Percentiles rank a stretch among this genome's conserved stretches.
phyloP scores from a whole-genome alignment of 306 rosid genomes.

The Fragaria ananassa region DNA sequence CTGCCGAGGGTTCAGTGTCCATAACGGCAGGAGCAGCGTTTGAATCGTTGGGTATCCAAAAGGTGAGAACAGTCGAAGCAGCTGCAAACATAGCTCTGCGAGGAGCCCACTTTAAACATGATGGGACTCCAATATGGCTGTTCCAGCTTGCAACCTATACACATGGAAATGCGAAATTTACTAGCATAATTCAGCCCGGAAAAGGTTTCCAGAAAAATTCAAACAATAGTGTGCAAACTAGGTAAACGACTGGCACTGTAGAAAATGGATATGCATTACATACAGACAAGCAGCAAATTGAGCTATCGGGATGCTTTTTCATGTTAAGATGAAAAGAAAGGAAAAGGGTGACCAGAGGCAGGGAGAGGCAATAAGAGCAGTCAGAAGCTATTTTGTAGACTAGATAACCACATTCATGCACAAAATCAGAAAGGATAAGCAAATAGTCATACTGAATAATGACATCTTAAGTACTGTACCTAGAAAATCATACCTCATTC shows the following conservation, averaged over 20 bases:
- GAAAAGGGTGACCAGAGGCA: not conserved
- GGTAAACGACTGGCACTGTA: not conserved
- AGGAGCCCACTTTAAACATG: slow-evolving; percentile 94
- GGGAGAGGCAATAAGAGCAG: not conserved
- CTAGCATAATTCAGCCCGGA: not conserved
- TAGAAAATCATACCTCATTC: slow-evolving; percentile 59
- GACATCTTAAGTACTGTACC: not conserved
- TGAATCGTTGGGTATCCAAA: slow-evolving; percentile 75
- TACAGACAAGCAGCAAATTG: not conserved
- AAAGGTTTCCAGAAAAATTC: not conserved
- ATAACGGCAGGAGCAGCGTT: slow-evolving; percentile 34
- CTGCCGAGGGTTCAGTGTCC: slow-evolving; percentile 31
- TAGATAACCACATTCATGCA: not conserved
- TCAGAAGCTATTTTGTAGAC: not conserved
- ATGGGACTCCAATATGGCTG: slow-evolving; percentile 80
- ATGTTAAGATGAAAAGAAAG: not conserved
- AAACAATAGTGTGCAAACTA: not conserved
- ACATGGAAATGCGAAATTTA: not conserved
- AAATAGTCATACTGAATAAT: not conserved
- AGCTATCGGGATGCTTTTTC: not conserved
- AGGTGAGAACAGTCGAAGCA: slow-evolving; percentile 86
- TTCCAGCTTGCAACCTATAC: slow-evolving; percentile 77
- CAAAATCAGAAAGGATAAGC: not conserved
- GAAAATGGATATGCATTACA: not conserved
- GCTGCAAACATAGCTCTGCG: slow-evolving; percentile 88